A percentile compares a stretch with the other conserved stretches of the same genome.
These are phyloP conservation scores for Diutina neorugosa DNA, from an alignment of 1,139 yeast genomes.

Conservation along the genomic window DNA sequence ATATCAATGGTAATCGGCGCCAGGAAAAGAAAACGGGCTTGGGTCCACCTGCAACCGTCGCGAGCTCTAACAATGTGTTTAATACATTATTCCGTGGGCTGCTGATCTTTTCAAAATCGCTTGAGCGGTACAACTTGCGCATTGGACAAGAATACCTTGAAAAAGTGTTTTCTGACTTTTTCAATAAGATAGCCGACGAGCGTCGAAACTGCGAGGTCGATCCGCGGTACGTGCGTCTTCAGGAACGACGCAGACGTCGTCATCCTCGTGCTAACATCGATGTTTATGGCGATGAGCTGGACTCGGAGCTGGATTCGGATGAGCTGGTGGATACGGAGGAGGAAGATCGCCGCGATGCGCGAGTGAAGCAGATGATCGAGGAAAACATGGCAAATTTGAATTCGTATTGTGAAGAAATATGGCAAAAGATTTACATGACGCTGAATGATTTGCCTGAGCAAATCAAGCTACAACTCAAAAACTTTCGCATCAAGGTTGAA, in stretches of 20 bases:
- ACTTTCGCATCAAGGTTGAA: conserved; percentile 50
- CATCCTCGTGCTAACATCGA: conserved; percentile 9
- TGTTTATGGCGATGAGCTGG: conserved; percentile 15
- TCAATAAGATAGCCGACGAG: conserved; percentile 39
- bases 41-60: conserved; percentile 8
- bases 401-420: conserved; percentile 48
- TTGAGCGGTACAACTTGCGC: conserved; percentile 67
- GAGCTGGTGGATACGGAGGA: conserved; percentile 12
- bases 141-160: conserved; percentile 73
- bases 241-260: conserved; percentile 11
- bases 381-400: conserved; percentile 42
- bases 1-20: conserved; percentile 9
- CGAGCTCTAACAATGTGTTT: conserved; percentile 34
- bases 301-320: conserved; percentile 13
- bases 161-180: conserved; percentile 57
- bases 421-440: conserved; percentile 60
- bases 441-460: conserved; percentile 68
- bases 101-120: conserved; percentile 65
- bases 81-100: conserved; percentile 81
- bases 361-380: conserved; percentile 23
- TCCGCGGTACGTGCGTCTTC: conserved; percentile 33
- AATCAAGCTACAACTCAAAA: conserved; percentile 48
- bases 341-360: conserved; percentile 15
- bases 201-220: conserved; percentile 65
- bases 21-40: background rate